These are phyloP conservation scores for Eremomyces bilateralis DNA, from an alignment of 495 filamentous ascomycete genomes.

Conservation along the genomic window DNA sequence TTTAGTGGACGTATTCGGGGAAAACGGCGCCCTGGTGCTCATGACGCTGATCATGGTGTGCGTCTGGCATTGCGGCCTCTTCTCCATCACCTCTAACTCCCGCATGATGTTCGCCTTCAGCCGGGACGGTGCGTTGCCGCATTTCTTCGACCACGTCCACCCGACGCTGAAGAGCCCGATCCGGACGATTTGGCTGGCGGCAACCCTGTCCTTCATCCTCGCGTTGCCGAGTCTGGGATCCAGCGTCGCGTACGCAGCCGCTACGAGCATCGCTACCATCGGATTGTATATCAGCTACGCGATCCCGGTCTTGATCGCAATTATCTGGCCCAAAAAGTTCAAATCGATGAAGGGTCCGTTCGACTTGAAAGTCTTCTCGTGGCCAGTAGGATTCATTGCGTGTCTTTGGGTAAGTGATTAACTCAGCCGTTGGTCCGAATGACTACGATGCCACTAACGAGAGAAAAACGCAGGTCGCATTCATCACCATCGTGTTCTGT, in stretches of 20 bases:
- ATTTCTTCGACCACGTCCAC: conserved; percentile 23
- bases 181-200: conserved; percentile 33
- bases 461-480: conserved; percentile 15
- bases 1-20: conserved; percentile 31
- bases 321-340: conserved; percentile 22
- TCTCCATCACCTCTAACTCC: conserved; percentile 35
- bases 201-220: conserved; percentile 33
- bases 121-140: conserved; percentile 26
- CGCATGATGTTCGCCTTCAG: conserved; percentile 45
- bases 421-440: neutral
- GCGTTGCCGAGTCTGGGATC: conserved; percentile 38
- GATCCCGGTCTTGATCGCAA: conserved; percentile 35
- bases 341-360: conserved; percentile 24
- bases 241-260: conserved; percentile 36
- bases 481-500: conserved; percentile 41
- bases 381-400: conserved; percentile 29
- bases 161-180: conserved; percentile 27
- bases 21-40: conserved; percentile 30
- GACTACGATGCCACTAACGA: too few species aligned
- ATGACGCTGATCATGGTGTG: conserved; percentile 37
- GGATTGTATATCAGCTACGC: conserved; percentile 44
- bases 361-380: conserved; percentile 31
- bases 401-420: conserved; percentile 21
- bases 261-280: conserved; percentile 41
- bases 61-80: conserved; percentile 38